Evolutionary conservation across 2,329 filamentous ascomycete species (phyloP).

Genomic region (Paramyrothecium roridum): DNA sequence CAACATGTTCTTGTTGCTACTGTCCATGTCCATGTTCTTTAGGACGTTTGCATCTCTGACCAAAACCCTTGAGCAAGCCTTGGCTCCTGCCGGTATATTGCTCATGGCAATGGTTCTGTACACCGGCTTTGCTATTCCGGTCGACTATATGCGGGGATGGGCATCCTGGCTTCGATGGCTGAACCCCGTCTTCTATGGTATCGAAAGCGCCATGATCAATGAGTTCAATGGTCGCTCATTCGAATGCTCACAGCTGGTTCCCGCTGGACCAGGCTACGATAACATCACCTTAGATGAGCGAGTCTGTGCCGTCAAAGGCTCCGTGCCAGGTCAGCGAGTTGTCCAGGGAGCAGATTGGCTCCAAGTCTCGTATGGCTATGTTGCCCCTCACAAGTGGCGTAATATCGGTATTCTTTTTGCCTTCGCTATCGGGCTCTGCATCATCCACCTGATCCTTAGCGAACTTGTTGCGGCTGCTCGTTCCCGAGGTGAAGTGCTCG

Average conservation of each 20-base stretch:
- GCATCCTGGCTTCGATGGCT: constrained; percentile 64
- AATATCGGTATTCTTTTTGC: constrained; percentile 54
- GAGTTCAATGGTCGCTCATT: constrained; percentile 51
- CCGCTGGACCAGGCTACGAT: constrained; percentile 11
- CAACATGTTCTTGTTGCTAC: constrained; percentile 46
- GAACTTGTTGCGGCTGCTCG: no score
- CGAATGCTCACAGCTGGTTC: constrained; percentile 37
- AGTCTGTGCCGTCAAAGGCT: constrained; percentile 32
- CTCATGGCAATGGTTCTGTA: constrained; percentile 37
- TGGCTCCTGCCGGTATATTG: constrained; percentile 22
- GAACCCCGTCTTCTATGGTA: constrained; percentile 59
- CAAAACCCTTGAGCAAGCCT: constrained; percentile 23
- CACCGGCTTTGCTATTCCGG: constrained; percentile 44
- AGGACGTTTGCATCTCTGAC: constrained; percentile 24
- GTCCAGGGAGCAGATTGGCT: constrained; percentile 47
- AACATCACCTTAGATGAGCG: not conserved
- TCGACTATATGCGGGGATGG: constrained; percentile 42
- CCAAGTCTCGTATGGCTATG: constrained; percentile 41
- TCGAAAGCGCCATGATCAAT: constrained; percentile 61
- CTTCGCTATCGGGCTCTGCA: constrained; percentile 39
- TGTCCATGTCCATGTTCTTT: constrained; percentile 66
- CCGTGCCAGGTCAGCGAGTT: constrained; percentile 35
- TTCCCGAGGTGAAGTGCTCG: constrained; percentile 41
- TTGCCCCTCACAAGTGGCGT: constrained; percentile 43
- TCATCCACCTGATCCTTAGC: no score